Evolutionary conservation across 208 protist genomes (phyloP).

Genomic region (Zelonia costaricensis): DNA sequence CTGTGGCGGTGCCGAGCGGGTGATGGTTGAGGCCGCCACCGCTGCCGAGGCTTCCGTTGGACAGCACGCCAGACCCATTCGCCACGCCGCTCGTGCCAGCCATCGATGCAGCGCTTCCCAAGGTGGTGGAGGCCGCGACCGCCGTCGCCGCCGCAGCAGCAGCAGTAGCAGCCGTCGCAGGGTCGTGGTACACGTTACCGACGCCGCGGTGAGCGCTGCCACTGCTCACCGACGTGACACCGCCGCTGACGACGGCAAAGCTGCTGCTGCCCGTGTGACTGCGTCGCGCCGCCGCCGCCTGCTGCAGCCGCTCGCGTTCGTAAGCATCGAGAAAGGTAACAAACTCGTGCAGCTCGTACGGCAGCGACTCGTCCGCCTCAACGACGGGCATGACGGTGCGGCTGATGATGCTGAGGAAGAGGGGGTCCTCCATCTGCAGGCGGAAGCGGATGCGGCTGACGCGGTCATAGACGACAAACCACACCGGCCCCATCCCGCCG

Average conservation of each 20-base stretch:
- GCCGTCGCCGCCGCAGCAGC: constrained; percentile 1
- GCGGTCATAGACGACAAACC: constrained; percentile 27
- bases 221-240: constrained; percentile 1
- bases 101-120: too few relatives aligned
- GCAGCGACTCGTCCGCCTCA: constrained; percentile 24
- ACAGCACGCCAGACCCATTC: background rate
- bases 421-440: constrained; percentile 23
- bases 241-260: constrained; percentile 9
- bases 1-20: background rate
- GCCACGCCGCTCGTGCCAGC: too few relatives aligned
- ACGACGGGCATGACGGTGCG: constrained; percentile 15
- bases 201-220: constrained; percentile 3
- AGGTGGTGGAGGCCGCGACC: background rate
- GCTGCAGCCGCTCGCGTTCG: constrained; percentile 20
- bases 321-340: constrained; percentile 25
- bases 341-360: constrained; percentile 29
- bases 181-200: background rate
- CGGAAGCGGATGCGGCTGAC: constrained; percentile 17
- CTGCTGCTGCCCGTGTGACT: constrained; percentile 17
- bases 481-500: too few relatives aligned
- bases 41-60: background rate
- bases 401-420: constrained; percentile 20
- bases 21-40: background rate
- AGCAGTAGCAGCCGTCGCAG: background rate
- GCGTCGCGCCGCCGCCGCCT: constrained; percentile 9